These are phyloP conservation scores for Tephrocybe rancida DNA, from an alignment of 768 basidiomycete genomes.

Conservation along the genomic window DNA sequence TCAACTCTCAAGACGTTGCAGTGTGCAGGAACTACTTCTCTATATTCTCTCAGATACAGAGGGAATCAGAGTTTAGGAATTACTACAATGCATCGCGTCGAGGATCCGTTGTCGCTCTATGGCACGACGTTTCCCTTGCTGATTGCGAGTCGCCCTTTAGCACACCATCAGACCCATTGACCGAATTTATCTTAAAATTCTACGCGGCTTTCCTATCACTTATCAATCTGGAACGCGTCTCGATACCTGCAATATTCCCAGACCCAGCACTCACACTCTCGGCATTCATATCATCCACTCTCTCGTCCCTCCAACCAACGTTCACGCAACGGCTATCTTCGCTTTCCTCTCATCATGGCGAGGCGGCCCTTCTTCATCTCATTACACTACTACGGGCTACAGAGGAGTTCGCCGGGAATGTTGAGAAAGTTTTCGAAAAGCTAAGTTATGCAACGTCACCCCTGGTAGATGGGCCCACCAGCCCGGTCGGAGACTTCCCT, in stretches of 20 bases:
- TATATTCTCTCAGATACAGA: conserved; percentile 90
- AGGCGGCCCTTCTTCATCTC: conserved; percentile 65
- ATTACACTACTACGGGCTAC: conserved; percentile 74
- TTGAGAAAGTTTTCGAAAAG: conserved; percentile 81
- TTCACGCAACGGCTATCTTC: conserved; percentile 77
- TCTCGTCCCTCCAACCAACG: conserved; percentile 81
- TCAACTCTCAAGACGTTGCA: conserved; percentile 75
- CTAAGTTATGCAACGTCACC: conserved; percentile 40
- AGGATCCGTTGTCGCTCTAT: conserved; percentile 60
- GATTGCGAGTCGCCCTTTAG: conserved; percentile 46
- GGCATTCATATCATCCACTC: conserved; percentile 77
- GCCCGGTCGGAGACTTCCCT: conserved; percentile 20
- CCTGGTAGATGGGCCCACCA: conserved; percentile 15
- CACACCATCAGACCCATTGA: conserved; percentile 43
- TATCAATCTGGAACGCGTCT: conserved; percentile 69
- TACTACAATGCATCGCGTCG: conserved; percentile 92
- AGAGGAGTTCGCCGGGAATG: conserved; percentile 77
- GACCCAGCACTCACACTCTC: conserved; percentile 79
- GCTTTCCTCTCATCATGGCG: conserved; percentile 65
- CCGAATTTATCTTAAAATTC: conserved; percentile 74
- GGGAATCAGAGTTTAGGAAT: conserved; percentile 89
- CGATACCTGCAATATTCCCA: conserved; percentile 86
- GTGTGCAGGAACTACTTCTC: conserved; percentile 78
- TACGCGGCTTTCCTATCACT: conserved; percentile 67
- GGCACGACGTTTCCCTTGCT: conserved; percentile 61